A percentile compares a stretch with the other conserved stretches of the same genome.
phyloP scores from a whole-genome alignment of 139 green algal genomes.

The Bryopsis sp. region DNA sequence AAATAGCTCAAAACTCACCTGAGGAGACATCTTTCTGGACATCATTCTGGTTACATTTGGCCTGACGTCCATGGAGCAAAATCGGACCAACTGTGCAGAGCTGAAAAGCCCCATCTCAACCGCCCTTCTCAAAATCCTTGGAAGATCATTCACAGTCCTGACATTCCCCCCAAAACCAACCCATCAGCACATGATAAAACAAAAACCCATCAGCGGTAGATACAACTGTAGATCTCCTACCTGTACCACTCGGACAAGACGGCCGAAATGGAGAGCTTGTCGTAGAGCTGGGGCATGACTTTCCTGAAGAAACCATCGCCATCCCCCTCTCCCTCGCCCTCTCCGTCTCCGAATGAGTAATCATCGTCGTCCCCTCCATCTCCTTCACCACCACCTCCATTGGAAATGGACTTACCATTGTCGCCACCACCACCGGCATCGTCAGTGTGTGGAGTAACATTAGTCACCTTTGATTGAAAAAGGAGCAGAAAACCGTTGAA shows the following conservation, averaged over 20 bases:
- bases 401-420: constrained; percentile 78
- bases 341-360: constrained; percentile 69
- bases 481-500: no score
- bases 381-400: constrained; percentile 59
- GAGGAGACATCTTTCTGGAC: constrained; percentile 60
- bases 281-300: constrained; percentile 78
- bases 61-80: constrained; percentile 84
- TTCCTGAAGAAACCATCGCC: constrained; percentile 63
- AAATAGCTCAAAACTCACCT: constrained; percentile 28
- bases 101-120: constrained; percentile 91
- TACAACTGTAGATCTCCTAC: neutral
- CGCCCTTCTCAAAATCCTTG: constrained; percentile 73
- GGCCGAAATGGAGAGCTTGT: constrained; percentile 71
- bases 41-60: constrained; percentile 76
- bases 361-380: constrained; percentile 91
- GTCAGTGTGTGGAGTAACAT: constrained; percentile 52
- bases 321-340: constrained; percentile 44
- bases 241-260: constrained; percentile 46
- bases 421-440: constrained; percentile 68
- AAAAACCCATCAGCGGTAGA: neutral
- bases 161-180: neutral
- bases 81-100: constrained; percentile 82
- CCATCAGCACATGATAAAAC: neutral
- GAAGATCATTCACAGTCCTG: constrained; percentile 76
- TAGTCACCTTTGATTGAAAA: no score